Conservation (phyloP, 352 stramenopile genomes). For the Aphanomyces astaci region DNA sequence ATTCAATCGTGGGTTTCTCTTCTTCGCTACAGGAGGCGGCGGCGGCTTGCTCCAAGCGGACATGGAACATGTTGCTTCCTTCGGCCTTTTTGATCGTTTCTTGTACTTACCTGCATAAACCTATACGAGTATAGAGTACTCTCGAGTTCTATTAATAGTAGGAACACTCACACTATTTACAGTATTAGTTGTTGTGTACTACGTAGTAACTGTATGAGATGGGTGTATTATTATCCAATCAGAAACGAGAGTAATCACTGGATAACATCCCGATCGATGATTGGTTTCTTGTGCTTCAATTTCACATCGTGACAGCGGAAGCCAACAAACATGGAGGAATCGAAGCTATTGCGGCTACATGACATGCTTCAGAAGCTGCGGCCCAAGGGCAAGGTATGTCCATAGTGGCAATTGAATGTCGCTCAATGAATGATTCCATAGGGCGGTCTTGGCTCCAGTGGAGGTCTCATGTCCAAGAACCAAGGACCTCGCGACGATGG, state of each 20-base stretch:
- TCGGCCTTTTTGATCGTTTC: too few species aligned
- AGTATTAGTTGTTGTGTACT: neutral
- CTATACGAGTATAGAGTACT: too few species aligned
- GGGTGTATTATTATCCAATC: slow-evolving; percentile 20
- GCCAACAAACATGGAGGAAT: slow-evolving; percentile 73
- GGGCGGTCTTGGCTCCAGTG: slow-evolving; percentile 60
- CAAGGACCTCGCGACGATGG: slow-evolving; percentile 55
- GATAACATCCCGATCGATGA: slow-evolving; percentile 7
- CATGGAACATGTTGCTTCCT: slow-evolving; percentile 3
- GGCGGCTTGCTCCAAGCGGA: neutral
- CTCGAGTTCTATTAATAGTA: too few species aligned
- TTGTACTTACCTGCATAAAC: too few species aligned
- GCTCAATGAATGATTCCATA: slow-evolving; percentile 20
- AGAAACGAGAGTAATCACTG: neutral
- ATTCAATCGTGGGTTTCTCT: slow-evolving; percentile 4
- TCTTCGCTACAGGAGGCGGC: neutral
- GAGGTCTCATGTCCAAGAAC: slow-evolving; percentile 38
- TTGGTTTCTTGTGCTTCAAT: slow-evolving; percentile 3
- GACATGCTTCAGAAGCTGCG: slow-evolving; percentile 80
- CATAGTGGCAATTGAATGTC: neutral
- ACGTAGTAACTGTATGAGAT: neutral
- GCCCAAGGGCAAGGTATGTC: slow-evolving; percentile 63
- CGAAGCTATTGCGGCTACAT: slow-evolving; percentile 78
- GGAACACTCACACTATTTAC: neutral
- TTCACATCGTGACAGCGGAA: neutral